phyloP scores from a whole-genome alignment of 2,329 filamentous ascomycete genomes.

The Hymenoscyphus occultus region DNA sequence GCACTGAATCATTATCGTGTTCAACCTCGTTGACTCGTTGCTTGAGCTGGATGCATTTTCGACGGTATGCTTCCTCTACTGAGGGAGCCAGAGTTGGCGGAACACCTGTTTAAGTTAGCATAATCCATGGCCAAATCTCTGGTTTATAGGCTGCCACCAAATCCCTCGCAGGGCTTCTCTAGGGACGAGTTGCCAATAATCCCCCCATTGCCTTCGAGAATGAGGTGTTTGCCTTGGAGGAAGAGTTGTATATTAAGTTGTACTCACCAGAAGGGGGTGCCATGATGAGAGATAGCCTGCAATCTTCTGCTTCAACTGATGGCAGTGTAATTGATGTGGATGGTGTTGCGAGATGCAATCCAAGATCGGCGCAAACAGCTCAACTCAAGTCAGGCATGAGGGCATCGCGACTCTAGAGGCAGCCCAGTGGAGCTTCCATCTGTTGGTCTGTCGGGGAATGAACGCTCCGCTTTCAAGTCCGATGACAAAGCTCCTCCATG shows the following conservation, averaged over 20 bases:
- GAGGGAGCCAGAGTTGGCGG: slow-evolving; percentile 73
- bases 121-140: neutral
- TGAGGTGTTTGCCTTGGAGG: neutral
- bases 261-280: slow-evolving; percentile 31
- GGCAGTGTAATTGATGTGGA: neutral
- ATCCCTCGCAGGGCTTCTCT: neutral
- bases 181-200: neutral
- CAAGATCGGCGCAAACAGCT: neutral
- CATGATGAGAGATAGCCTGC: slow-evolving; percentile 17
- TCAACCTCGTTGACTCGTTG: slow-evolving; percentile 90
- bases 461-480: too few species aligned
- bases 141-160: neutral
- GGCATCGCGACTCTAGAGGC: neutral
- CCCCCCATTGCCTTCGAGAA: neutral
- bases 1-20: slow-evolving; percentile 80
- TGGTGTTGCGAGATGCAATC: neutral
- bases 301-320: neutral
- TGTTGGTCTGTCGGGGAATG: too few species aligned
- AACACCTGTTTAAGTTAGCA: slow-evolving; percentile 32
- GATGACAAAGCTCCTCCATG: too few species aligned
- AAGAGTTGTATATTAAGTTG: neutral
- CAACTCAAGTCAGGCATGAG: neutral
- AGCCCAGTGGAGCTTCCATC: too few species aligned
- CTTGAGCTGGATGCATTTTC: slow-evolving; percentile 94
- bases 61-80: slow-evolving; percentile 91